Percentiles rank a stretch among this genome's conserved stretches.
Evolutionary conservation across 805 yeast species (phyloP).

Genomic region (Lipomyces lipofer): DNA sequence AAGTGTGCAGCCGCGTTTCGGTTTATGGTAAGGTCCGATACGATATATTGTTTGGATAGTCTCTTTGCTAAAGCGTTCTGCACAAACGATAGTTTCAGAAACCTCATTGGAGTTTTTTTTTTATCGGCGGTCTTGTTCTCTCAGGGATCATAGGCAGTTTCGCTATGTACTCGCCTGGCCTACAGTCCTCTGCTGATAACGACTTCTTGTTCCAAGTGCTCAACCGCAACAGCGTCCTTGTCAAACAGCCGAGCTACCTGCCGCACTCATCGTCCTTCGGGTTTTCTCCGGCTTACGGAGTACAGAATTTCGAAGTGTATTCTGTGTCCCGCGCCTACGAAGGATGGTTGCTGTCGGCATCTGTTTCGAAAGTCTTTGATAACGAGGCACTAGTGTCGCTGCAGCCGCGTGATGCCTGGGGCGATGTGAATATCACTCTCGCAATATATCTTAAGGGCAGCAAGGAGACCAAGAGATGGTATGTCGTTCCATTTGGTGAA

Average conservation of each 20-base stretch:
- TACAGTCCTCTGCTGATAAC: no score
- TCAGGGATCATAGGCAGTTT: no score
- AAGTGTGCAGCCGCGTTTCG: no score
- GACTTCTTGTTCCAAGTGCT: neutral
- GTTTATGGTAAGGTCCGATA: no score
- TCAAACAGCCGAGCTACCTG: conserved; percentile 1
- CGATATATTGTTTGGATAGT: no score
- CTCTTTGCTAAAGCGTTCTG: no score
- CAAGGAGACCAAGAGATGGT: conserved; percentile 8
- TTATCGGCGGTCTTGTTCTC: no score
- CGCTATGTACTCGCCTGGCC: no score
- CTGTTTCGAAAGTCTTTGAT: neutral
- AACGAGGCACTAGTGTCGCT: conserved; percentile 6
- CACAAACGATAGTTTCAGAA: no score
- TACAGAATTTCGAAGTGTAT: conserved; percentile 3
- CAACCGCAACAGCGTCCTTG: conserved; percentile 4
- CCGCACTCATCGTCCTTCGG: neutral
- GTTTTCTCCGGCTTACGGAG: neutral
- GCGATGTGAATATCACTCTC: conserved; percentile 14
- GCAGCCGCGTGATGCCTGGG: conserved; percentile 17
- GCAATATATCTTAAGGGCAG: conserved; percentile 1
- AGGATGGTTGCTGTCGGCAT: neutral
- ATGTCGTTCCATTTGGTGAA: conserved; percentile 6
- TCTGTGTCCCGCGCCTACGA: conserved; percentile 2
- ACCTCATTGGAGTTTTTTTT: no score